Percentiles rank a stretch among this genome's conserved stretches.
These are phyloP conservation scores for Beauveria sp. DNA, from an alignment of 2,329 filamentous ascomycete species.

Conservation along the genomic window DNA sequence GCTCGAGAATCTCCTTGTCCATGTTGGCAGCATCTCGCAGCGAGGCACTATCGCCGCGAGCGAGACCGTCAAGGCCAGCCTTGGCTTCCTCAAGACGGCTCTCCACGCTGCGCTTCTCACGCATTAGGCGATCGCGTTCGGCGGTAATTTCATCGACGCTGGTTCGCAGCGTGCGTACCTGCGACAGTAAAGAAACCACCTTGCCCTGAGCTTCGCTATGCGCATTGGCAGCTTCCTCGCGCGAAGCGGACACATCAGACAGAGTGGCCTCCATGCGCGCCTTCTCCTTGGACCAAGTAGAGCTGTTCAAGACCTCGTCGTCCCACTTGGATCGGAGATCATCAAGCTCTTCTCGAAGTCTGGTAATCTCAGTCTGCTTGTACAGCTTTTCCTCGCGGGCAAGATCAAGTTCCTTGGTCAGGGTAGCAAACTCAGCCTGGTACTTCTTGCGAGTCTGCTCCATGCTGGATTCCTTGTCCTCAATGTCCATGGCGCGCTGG, in stretches of 20 bases:
- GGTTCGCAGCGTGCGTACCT: constrained; percentile 76
- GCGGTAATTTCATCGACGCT: constrained; percentile 78
- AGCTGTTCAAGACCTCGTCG: constrained; percentile 93
- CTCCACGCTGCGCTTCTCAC: constrained; percentile 88
- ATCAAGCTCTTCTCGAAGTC: constrained; percentile 91
- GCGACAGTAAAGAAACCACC: constrained; percentile 81
- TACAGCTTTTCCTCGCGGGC: constrained; percentile 83
- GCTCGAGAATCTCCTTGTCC: constrained; percentile 81
- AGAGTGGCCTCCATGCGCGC: constrained; percentile 82
- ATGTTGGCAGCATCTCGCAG: constrained; percentile 83
- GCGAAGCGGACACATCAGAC: constrained; percentile 80
- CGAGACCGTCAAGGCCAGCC: constrained; percentile 79
- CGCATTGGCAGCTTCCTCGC: constrained; percentile 85
- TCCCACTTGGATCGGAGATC: constrained; percentile 96
- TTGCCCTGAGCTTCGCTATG: constrained; percentile 94
- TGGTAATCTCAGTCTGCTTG: constrained; percentile 79
- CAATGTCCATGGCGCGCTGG: constrained; percentile 90
- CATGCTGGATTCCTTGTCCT: constrained; percentile 92
- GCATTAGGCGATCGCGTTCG: constrained; percentile 75
- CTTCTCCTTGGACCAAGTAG: constrained; percentile 98
- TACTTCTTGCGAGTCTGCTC: constrained; percentile 98
- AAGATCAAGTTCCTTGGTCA: constrained; percentile 88
- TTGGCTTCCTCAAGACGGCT: constrained; percentile 79
- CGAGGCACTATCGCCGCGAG: constrained; percentile 75
- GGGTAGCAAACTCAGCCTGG: constrained; percentile 79